phyloP scores from a whole-genome alignment of 805 yeast genomes.

The Candida adriatica region DNA sequence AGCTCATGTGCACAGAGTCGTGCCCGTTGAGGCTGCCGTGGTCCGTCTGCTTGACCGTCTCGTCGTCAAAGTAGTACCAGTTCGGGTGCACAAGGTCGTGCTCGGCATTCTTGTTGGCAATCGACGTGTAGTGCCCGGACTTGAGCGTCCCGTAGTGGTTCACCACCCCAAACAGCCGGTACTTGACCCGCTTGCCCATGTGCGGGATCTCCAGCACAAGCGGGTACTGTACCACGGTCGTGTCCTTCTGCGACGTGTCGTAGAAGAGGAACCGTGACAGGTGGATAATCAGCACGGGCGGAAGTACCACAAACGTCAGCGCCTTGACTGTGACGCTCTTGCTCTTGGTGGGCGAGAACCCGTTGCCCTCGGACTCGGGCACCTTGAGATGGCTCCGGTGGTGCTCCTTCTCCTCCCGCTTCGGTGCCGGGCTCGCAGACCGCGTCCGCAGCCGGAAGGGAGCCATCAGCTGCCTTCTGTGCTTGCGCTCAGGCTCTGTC shows the following conservation, averaged over 20 bases:
- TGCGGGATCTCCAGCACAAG: slow-evolving; percentile 41
- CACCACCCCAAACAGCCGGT: slow-evolving; percentile 54
- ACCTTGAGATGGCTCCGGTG: slow-evolving; percentile 5
- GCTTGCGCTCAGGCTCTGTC: slow-evolving; percentile 13
- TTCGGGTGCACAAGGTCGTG: slow-evolving; percentile 34
- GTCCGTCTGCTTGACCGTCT: slow-evolving; percentile 38
- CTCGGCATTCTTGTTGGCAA: slow-evolving; percentile 43
- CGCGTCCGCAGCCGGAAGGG: slow-evolving; percentile 23
- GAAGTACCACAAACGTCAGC: slow-evolving; percentile 69
- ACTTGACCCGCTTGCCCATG: slow-evolving; percentile 31
- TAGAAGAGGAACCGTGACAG: slow-evolving; percentile 67
- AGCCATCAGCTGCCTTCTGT: slow-evolving; percentile 16
- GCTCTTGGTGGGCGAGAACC: slow-evolving; percentile 4
- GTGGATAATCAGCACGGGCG: slow-evolving; percentile 74
- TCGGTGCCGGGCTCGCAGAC: slow-evolving; percentile 22
- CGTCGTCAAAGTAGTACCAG: slow-evolving; percentile 79
- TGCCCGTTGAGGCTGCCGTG: slow-evolving; percentile 41
- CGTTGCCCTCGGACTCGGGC: slow-evolving; percentile 1
- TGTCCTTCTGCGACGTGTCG: slow-evolving; percentile 46
- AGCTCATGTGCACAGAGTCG: slow-evolving; percentile 31
- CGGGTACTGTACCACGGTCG: slow-evolving; percentile 50
- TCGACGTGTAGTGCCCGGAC: slow-evolving; percentile 72
- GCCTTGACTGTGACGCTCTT: slow-evolving; percentile 53
- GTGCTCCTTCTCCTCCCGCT: slow-evolving; percentile 5
- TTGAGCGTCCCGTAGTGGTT: slow-evolving; percentile 66